Evolutionary conservation across 208 protist species (phyloP), one percentile per base, ranked within the genome.

Genomic region (Leishmania aethiopica): DNA sequence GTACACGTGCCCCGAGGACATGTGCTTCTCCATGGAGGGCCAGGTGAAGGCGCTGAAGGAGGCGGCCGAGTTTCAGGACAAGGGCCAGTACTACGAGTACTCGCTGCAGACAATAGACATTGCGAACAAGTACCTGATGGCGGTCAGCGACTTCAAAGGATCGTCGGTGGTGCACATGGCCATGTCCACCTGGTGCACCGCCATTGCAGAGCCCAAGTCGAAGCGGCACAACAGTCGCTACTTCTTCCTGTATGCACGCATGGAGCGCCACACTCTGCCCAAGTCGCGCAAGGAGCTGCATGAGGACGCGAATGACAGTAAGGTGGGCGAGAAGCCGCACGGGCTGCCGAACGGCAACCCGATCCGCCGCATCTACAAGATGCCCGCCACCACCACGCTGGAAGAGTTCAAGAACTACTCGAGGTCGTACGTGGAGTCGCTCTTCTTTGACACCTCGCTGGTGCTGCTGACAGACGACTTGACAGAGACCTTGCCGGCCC

Each of bases 311-410:
- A 77, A 88, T 19, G 86, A 91, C 76, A 77, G 57, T 57, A 85
- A 85, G 83, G 80, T 92, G 1, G 90, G 86, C 17, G 90, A 95
- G 78, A 89, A 87, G 77, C 87, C 86, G 64, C 81, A 82, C 17
- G 91, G 90, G 13, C 81, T 96, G 77, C 91, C 91, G 0, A 84
- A 32, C 17, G 86, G 83, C 25, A 88, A 83, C 81, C 67, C 94
- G 7, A 92, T 97, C 6, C 89, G 89, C n/a, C 89, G 92, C 42
- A 85, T 98, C 47, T 96, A 95, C 89, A 96, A 98, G 82, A 95
- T 96, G 93, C 89, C 93, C 15, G 76, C 87, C 5, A 62, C 71
- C 1, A 92, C 89, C 1, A 89, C 82, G 25, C 51, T 91, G 67
- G 64, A 87, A 45, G 87, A 93, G 37, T 96, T 98, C 78, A 84